Evolutionary conservation across 164 flowering plant species (phyloP), one percentile per base, ranked within the genome.

Genomic region (Stephania japonica): DNA sequence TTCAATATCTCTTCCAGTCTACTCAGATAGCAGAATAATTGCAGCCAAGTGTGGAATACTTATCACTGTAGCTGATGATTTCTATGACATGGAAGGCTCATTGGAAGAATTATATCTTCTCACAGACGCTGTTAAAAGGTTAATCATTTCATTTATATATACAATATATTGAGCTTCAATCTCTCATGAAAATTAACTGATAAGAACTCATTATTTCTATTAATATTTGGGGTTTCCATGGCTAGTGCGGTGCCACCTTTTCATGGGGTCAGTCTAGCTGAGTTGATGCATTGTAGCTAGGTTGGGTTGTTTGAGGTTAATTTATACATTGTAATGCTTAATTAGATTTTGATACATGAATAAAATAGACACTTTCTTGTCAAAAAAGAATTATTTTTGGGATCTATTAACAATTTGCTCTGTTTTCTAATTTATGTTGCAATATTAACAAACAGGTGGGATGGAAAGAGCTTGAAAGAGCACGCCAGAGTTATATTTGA

Each of bases 21-120:
- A 73, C 76, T 79, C 80, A 5, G 47, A 59, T 18, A 12, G 50
- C 1, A 38, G 82, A 68, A 21, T 53, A 42, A 8, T 73, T 13
- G 32, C 42, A 2, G 76, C 84, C 70, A 82, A 79, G 72, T 50
- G 77, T 69, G 79, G 77, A 0, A 56, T 75, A 13, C n/a, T 79
- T 4, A 63, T 82, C 18, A 79, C 77, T 12, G 78, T 82, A 61
- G 75, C 78, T 7, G 84, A 82, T 74, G 84, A 82, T 59, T 82
- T 75, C 70, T 82, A 70, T 61, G 84, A 81, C 43, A 67, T 65
- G 65, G 73, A 77, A 74, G 84, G 84, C 41, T 76, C 81, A 21
- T 66, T 79, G 47, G 21, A 53, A 24, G 80, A 82, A 32, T 53
- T 79, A 65, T 42, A 70, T 75, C 23, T 9, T 24, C 75, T 79